phyloP scores from a whole-genome alignment of 495 filamentous ascomycete genomes.

The Hyaloscypha finlandica region DNA sequence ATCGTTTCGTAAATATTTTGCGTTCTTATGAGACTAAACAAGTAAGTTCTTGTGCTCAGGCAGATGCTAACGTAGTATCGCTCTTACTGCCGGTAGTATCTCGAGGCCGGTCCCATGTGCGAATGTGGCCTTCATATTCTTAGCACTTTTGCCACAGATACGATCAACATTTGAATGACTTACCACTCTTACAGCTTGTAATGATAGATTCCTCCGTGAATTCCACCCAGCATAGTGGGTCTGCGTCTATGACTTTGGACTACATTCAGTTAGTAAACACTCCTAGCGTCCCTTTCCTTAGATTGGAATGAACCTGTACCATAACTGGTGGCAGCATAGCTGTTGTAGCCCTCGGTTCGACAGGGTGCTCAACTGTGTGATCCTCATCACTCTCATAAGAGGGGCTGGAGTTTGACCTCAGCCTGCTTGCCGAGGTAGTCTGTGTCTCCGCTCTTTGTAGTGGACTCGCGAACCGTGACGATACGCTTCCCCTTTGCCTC shows the following conservation, averaged over 20 bases:
- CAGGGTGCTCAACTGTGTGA: constrained; percentile 62
- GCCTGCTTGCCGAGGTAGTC: constrained; percentile 55
- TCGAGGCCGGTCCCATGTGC: constrained; percentile 81
- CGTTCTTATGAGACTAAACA: too few relatives aligned
- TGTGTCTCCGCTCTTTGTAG: constrained; percentile 50
- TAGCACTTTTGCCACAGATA: constrained; percentile 1
- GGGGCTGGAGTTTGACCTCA: constrained; percentile 67
- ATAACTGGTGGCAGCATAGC: constrained; percentile 93
- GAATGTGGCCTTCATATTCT: constrained; percentile 69
- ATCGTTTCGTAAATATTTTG: not conserved
- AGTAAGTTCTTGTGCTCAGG: not conserved
- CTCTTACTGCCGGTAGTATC: constrained; percentile 53
- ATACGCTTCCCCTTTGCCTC: constrained; percentile 63
- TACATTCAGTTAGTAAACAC: constrained; percentile 35
- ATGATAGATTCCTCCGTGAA: constrained; percentile 92
- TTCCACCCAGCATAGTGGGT: constrained; percentile 84
- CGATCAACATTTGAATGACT: constrained; percentile 29
- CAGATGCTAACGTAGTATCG: constrained; percentile 11
- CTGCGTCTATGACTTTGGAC: constrained; percentile 83
- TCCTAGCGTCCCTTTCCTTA: not conserved
- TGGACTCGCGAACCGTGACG: constrained; percentile 47
- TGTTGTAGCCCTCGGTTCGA: constrained; percentile 76
- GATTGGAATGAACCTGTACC: constrained; percentile 47
- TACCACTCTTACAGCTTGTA: constrained; percentile 86
- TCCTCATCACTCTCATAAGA: constrained; percentile 49